These are phyloP conservation scores for Scutellaria barbata DNA, from an alignment of 257 asterid species.

Conservation along the genomic window DNA sequence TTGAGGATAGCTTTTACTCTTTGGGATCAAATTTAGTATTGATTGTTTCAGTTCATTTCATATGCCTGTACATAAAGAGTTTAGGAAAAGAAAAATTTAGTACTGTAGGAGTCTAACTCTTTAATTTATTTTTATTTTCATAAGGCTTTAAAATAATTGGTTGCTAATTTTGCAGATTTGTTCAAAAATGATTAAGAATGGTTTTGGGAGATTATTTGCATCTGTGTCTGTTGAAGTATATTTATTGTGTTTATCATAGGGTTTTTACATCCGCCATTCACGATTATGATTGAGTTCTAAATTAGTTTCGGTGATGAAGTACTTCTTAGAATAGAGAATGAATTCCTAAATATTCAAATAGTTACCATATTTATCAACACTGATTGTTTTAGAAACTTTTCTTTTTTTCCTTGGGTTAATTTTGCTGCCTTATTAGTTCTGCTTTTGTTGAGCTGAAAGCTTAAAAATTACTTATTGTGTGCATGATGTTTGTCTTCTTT, in stretches of 20 bases:
- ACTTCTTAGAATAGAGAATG: slow-evolving; percentile 13
- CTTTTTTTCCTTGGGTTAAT: slow-evolving; percentile 19
- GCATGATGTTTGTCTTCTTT: slow-evolving; percentile 22
- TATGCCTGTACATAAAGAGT: slow-evolving; percentile 21
- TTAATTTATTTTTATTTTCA: neutral
- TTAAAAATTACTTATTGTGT: slow-evolving; percentile 7
- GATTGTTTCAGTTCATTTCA: slow-evolving; percentile 1
- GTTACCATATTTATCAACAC: slow-evolving; percentile 7
- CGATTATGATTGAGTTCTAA: slow-evolving; percentile 19
- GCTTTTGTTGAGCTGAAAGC: neutral
- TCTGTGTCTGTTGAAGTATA: slow-evolving; percentile 11
- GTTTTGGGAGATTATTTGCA: neutral
- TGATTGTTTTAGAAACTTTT: slow-evolving; percentile 15
- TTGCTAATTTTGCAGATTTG: slow-evolving; percentile 1
- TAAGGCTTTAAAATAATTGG: neutral
- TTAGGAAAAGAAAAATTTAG: slow-evolving; percentile 10
- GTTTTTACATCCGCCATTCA: slow-evolving; percentile 10
- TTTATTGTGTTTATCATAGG: slow-evolving; percentile 36
- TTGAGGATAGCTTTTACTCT: neutral
- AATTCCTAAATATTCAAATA: slow-evolving; percentile 1
- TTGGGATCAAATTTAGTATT: neutral
- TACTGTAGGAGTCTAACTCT: neutral
- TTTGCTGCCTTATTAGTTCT: slow-evolving; percentile 5
- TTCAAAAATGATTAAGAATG: slow-evolving; percentile 17
- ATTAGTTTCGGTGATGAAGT: slow-evolving; percentile 9